Base-by-base conservation (phyloP, 2,329 filamentous ascomycete genomes). In the Didymella pinodella region DNA sequence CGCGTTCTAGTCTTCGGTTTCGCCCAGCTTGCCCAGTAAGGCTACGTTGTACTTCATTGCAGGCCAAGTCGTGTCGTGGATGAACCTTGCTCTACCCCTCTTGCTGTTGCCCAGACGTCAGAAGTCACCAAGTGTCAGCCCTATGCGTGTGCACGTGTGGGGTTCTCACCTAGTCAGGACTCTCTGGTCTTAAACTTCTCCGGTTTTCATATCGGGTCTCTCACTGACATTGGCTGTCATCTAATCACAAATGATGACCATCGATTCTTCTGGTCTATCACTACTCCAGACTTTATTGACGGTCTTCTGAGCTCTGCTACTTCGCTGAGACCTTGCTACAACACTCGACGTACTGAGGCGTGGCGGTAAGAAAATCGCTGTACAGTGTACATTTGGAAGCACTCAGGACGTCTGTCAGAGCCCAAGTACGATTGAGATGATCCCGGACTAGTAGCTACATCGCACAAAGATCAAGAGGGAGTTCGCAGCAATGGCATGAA, bases 121-220 rank as follows among this genome's bases (percentile, higher is more conserved):
- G 22, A 38, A 38, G 10, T 38, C 18, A 18, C 31, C 22, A 38
- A 46, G 61, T 41, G 58, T 71, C 67, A 71, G 67, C 65, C 64
- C 62, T 67, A 68, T 49, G 26, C 64, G 44, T 8, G 11, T 36
- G 10, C 31, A 26, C 32, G 32, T 48, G 31, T 26, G 25, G 31
- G 20, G 4, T 7, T 2, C 2, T 48, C 14, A 7, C 18, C 32
- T 38, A 38, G 38, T 38, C 12, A 11, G 10, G 18, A 4, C 36
- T 40, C n/a, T 20, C 36, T 36, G 16, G 46, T 20, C 11, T 29
- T 26, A 14, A 26, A 14, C 18, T 25, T 11, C 2, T 36, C 12
- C 14, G 12, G 46, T 32, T 48, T 20, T 48, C 12, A n/a, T 38
- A 11, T 20, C 20, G 40, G 12, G 20, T 14, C 20, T 38, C 46